phyloP scores from a whole-genome alignment of 306 rosid genomes.

The Pyrus communis region DNA sequence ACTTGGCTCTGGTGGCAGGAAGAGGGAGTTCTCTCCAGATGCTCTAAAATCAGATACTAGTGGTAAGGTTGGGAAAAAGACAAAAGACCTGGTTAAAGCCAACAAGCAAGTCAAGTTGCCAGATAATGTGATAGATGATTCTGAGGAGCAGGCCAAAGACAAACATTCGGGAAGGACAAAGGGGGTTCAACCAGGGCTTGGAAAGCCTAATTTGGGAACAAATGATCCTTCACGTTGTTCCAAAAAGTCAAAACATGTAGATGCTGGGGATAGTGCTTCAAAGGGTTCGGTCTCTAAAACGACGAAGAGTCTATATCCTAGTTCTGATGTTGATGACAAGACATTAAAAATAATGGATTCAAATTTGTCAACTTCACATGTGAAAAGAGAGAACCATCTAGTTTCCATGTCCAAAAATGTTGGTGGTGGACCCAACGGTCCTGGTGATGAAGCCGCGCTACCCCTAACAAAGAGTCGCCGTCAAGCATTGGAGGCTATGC shows the following conservation, averaged over 20 bases:
- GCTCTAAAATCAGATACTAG: slow-evolving; percentile 35
- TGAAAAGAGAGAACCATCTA: slow-evolving; percentile 47
- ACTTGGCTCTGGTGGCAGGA: slow-evolving; percentile 27
- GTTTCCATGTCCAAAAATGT: slow-evolving; percentile 29
- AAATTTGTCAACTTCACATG: slow-evolving; percentile 37
- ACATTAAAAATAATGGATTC: slow-evolving; percentile 36
- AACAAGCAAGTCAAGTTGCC: slow-evolving; percentile 32
- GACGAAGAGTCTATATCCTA: slow-evolving; percentile 33
- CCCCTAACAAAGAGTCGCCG: slow-evolving; percentile 41
- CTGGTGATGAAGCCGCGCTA: slow-evolving; percentile 43
- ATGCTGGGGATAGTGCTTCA: slow-evolving; percentile 31
- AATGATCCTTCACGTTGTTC: slow-evolving; percentile 44
- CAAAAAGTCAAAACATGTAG: slow-evolving; percentile 51
- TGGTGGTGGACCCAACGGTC: slow-evolving; percentile 30
- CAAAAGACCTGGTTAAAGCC: slow-evolving; percentile 30
- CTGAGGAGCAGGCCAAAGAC: slow-evolving; percentile 30
- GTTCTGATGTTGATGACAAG: slow-evolving; percentile 38
- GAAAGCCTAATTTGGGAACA: slow-evolving; percentile 37
- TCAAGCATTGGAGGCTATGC: slow-evolving; percentile 43
- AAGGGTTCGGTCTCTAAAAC: slow-evolving; percentile 35
- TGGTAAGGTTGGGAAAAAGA: slow-evolving; percentile 35
- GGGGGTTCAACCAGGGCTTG: slow-evolving; percentile 38
- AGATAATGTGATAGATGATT: slow-evolving; percentile 24
- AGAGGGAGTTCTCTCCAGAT: slow-evolving; percentile 26
- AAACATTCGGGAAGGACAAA: slow-evolving; percentile 33